These are phyloP conservation scores for Magnaporthiopsis poae DNA, from an alignment of 2,329 filamentous ascomycete genomes.

Conservation along the genomic window DNA sequence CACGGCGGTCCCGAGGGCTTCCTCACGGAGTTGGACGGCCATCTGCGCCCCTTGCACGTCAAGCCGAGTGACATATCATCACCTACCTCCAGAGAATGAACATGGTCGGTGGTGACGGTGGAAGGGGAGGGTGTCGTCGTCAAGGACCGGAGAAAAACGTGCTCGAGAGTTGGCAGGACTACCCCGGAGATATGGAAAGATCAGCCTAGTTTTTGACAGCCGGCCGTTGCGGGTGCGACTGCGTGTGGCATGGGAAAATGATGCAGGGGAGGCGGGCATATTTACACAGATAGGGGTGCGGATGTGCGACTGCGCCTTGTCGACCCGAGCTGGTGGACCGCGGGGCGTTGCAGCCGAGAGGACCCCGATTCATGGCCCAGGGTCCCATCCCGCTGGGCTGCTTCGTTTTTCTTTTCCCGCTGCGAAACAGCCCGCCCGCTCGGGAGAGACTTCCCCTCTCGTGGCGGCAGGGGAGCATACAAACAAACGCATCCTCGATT, in stretches of 20 bases:
- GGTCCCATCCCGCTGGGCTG: neutral
- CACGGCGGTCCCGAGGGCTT: conserved; percentile 23
- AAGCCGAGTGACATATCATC: conserved; percentile 6
- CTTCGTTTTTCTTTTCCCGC: neutral
- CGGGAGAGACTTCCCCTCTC: too few species aligned
- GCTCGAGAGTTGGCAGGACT: neutral
- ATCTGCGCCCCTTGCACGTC: conserved; percentile 18
- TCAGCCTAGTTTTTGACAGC: neutral
- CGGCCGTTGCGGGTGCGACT: too few species aligned
- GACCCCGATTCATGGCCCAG: too few species aligned
- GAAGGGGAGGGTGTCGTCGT: neutral
- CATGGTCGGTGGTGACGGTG: neutral
- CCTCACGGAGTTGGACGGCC: conserved; percentile 25
- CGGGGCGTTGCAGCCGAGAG: neutral
- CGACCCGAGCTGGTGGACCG: neutral
- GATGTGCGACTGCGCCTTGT: neutral
- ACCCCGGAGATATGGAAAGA: neutral
- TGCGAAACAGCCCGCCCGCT: neutral
- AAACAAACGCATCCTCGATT: neutral
- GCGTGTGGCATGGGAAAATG: neutral
- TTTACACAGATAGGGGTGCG: neutral
- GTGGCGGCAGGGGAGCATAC: neutral
- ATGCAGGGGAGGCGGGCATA: neutral
- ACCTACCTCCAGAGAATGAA: neutral
- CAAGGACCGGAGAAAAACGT: too few species aligned